Evolutionary conservation across 2,329 filamentous ascomycete genomes (phyloP), one percentile per base, ranked within the genome.

Genomic region (Pseudogymnoascus sp.): DNA sequence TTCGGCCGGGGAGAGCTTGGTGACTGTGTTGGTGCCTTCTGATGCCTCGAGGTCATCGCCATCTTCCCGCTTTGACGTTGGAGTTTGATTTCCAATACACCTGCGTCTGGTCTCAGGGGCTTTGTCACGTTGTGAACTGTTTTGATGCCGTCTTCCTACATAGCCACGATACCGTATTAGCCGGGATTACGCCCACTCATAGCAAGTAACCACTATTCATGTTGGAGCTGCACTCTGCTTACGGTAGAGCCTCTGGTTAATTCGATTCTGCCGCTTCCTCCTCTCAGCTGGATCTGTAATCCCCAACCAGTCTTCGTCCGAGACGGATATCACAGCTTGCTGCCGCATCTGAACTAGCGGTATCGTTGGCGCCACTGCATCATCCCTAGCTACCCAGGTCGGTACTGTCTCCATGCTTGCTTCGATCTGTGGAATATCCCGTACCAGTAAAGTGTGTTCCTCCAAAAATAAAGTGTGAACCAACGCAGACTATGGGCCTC

Each of bases 221-320:
- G 40, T 21, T 21, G 8, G 18, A n/a, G 15, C 9, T 3, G 7
- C 7, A 12, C 27, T 15, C 8, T 15, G 52, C 67, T 67, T 67
- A 75, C 67, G 64, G 45, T 65, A 67, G 10, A 67, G 65, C 60
- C 71, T 62, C 60, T 71, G 69, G 18, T 69, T 69, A 35, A 71
- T 63, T 8, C 65, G 63, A 60, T 70, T 71, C 59, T 72, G 67
- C 25, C 64, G 52, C 31, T 64, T 62, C 60, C 68, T 69, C 29
- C 68, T 65, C 67, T 73, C 68, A 0, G 64, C 63, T 2, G 67
- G 68, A 58, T 70, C 70, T 9, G 67, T 69, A n/a, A 74, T 66
- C 13, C 69, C 69, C 7, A 68, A 71, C 72, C 72, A 74, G 48
- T 74, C 72, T 27, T 74, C 72, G 61, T 65, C 62, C 15, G 45